phyloP scores from a whole-genome alignment of 306 rosid species.

The Cucurbita ficifolia region DNA sequence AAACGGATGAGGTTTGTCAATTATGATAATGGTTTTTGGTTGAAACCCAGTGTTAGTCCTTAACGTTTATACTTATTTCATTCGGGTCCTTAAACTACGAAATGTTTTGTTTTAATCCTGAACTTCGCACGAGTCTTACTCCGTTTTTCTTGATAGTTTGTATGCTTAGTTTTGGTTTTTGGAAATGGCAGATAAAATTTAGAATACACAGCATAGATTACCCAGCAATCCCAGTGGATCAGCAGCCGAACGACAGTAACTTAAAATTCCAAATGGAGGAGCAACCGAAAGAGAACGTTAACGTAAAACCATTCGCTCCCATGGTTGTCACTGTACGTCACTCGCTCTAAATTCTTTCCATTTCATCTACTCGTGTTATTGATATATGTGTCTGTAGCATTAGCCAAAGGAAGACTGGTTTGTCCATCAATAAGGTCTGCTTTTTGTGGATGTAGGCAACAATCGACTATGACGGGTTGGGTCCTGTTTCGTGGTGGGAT shows the following conservation, averaged over 20 bases:
- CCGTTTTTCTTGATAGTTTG: neutral
- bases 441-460: constrained; percentile 13
- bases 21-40: neutral
- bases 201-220: constrained; percentile 42
- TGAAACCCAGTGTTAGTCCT: neutral
- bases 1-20: constrained; percentile 35
- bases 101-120: neutral
- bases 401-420: neutral
- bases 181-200: constrained; percentile 36
- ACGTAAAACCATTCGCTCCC: constrained; percentile 57
- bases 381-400: neutral
- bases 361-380: neutral
- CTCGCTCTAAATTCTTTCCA: neutral
- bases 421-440: neutral
- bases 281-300: constrained; percentile 28
- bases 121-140: neutral
- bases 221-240: constrained; percentile 46
- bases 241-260: constrained; percentile 35
- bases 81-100: neutral
- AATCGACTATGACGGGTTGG: constrained; percentile 26
- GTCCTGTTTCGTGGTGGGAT: constrained; percentile 31
- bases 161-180: constrained; percentile 6
- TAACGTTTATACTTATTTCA: neutral
- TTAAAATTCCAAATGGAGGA: constrained; percentile 26
- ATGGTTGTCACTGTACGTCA: constrained; percentile 50